phyloP scores from a whole-genome alignment of 495 filamentous ascomycete species.

The Penicillium flavigenum region DNA sequence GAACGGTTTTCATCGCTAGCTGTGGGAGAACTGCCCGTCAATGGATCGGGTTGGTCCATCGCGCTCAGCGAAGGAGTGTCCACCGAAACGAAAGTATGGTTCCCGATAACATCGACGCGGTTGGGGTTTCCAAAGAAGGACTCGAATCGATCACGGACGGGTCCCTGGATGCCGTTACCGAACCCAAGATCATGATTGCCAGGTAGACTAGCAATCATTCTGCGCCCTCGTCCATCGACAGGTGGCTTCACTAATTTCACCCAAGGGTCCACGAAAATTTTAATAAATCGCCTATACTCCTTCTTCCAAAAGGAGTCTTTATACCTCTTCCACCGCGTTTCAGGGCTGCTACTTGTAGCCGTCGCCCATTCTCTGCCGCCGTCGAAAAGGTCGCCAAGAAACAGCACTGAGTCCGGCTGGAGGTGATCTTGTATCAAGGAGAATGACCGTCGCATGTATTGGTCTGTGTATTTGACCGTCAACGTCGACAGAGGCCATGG shows the following conservation, averaged over 20 bases:
- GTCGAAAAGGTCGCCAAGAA: conserved; percentile 94
- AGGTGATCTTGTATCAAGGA: conserved; percentile 65
- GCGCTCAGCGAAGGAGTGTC: conserved; percentile 87
- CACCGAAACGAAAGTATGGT: conserved; percentile 92
- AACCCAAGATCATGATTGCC: conserved; percentile 99
- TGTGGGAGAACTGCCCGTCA: conserved; percentile 43
- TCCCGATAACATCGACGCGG: conserved; percentile 83
- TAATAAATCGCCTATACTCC: conserved; percentile 76
- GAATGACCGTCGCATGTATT: conserved; percentile 82
- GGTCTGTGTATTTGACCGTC: conserved; percentile 81
- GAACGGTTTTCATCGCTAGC: conserved; percentile 39
- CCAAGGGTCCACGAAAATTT: conserved; percentile 73
- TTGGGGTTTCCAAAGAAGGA: conserved; percentile 89
- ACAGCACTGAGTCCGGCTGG: conserved; percentile 78
- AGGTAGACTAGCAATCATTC: conserved; percentile 77
- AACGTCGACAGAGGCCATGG: conserved; percentile 82
- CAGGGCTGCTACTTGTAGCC: conserved; percentile 58
- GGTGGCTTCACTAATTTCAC: conserved; percentile 39
- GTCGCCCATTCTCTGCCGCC: conserved; percentile 95
- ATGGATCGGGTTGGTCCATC: conserved; percentile 51
- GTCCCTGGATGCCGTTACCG: conserved; percentile 73
- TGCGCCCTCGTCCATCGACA: conserved; percentile 48
- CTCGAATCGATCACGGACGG: conserved; percentile 78
- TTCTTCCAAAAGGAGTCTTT: conserved; percentile 75
- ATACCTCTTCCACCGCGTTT: conserved; percentile 72